phyloP scores from a whole-genome alignment of 768 basidiomycete genomes.

The Phaeotremella fagi region DNA sequence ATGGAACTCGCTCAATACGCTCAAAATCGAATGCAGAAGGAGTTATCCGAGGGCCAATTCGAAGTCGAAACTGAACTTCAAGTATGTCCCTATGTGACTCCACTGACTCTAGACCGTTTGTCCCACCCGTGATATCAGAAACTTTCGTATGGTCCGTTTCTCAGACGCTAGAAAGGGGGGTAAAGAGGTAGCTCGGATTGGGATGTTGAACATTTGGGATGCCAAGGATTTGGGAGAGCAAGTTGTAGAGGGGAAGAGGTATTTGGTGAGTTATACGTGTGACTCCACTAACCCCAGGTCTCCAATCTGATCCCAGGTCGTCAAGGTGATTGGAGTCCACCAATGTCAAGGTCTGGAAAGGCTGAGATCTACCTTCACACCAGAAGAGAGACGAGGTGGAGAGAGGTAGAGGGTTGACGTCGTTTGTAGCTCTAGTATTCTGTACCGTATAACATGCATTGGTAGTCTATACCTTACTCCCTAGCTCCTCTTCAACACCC shows the following conservation, averaged over 20 bases:
- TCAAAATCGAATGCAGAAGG: constrained; percentile 8
- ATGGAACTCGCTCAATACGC: constrained; percentile 32
- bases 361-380: constrained; percentile 69
- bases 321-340: constrained; percentile 65
- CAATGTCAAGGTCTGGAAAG: constrained; percentile 50
- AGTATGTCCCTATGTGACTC: constrained; percentile 54
- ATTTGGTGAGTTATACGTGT: constrained; percentile 52
- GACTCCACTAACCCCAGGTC: constrained; percentile 46
- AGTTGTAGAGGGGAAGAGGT: constrained; percentile 64
- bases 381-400: constrained; percentile 57
- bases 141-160: constrained; percentile 68
- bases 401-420: no score
- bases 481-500: constrained; percentile 23
- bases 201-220: constrained; percentile 82
- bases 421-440: no score
- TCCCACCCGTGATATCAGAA: constrained; percentile 69
- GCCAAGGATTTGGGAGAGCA: constrained; percentile 54
- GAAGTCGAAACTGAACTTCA: constrained; percentile 70
- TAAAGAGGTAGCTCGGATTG: constrained; percentile 58
- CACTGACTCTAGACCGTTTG: constrained; percentile 53
- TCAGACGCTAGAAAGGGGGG: constrained; percentile 55
- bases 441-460: no score
- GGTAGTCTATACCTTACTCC: no score
- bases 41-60: constrained; percentile 48
- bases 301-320: constrained; percentile 71